Evolutionary conservation across 768 basidiomycete species (phyloP).

Genomic region (Guyanaporus albipodus): DNA sequence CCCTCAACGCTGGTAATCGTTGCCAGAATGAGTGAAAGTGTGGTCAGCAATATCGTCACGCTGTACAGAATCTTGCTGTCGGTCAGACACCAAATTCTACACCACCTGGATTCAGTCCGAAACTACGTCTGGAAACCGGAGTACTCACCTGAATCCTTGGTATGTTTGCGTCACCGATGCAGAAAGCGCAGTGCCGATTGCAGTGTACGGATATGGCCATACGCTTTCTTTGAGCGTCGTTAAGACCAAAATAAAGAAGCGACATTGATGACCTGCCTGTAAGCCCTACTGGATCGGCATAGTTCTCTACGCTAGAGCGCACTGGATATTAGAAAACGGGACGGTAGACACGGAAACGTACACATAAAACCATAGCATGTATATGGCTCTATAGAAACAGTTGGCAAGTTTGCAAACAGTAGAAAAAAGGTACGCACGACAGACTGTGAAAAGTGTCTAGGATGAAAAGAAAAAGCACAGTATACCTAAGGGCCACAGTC

Average conservation of each 20-base stretch:
- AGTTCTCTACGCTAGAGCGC: conserved; percentile 6
- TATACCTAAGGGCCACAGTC: conserved; percentile 4
- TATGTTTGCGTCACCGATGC: conserved; percentile 49
- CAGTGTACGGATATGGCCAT: conserved; percentile 52
- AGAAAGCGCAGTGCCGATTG: conserved; percentile 42
- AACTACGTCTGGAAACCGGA: neutral
- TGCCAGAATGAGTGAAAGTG: conserved; percentile 42
- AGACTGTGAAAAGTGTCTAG: conserved; percentile 20
- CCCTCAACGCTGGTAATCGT: conserved; percentile 41
- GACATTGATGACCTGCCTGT: neutral
- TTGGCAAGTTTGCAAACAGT: no score
- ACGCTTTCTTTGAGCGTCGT: conserved; percentile 29
- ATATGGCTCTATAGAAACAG: conserved; percentile 10
- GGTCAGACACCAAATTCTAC: conserved; percentile 17
- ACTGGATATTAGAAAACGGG: neutral
- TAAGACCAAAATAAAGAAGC: neutral
- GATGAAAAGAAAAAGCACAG: conserved; percentile 16
- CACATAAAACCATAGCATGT: conserved; percentile 20
- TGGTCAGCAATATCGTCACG: conserved; percentile 36
- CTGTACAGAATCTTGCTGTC: conserved; percentile 25
- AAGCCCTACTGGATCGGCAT: conserved; percentile 12
- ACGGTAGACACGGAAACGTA: neutral
- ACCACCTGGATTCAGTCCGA: neutral
- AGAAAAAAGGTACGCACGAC: conserved; percentile 8
- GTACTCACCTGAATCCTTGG: conserved; percentile 41